These are phyloP conservation scores for Colletotrichum tanaceti DNA, from an alignment of 2,329 filamentous ascomycete species.

Conservation along the genomic window DNA sequence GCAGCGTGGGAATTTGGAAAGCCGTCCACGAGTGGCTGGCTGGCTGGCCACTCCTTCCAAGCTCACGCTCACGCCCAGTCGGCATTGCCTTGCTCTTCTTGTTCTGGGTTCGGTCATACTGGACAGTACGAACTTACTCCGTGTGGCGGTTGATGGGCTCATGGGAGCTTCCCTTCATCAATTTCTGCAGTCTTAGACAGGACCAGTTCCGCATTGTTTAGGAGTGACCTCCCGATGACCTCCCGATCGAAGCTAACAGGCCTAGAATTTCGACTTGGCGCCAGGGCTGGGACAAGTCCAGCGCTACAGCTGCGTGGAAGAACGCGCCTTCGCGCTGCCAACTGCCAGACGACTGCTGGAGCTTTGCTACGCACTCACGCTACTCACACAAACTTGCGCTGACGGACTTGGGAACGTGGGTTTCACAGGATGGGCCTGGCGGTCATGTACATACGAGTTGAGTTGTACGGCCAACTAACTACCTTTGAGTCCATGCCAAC, in stretches of 20 bases:
- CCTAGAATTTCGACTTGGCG: conserved; percentile 18
- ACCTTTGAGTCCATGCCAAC: conserved; percentile 10
- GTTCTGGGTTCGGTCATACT: not conserved
- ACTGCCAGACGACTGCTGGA: conserved; percentile 15
- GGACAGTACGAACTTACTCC: not conserved
- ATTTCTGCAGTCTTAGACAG: conserved; percentile 37
- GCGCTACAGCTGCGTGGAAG: conserved; percentile 27
- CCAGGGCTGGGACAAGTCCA: conserved; percentile 11
- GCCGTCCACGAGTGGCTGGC: conserved; percentile 23
- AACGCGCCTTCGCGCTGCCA: conserved; percentile 14
- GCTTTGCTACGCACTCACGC: conserved; percentile 14
- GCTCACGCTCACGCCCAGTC: not conserved
- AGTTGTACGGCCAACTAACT: conserved; percentile 12
- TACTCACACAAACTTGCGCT: conserved; percentile 7
- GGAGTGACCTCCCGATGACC: conserved; percentile 35
- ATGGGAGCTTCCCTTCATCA: conserved; percentile 21
- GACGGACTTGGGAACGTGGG: conserved; percentile 32
- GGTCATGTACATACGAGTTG: conserved; percentile 11
- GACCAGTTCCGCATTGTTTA: conserved; percentile 32
- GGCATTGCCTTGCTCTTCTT: not conserved
- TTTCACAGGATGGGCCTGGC: conserved; percentile 29
- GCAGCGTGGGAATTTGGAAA: conserved; percentile 35
- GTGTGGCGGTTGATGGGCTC: conserved; percentile 11
- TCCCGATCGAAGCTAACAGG: conserved; percentile 28
- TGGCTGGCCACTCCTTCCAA: conserved; percentile 3